A percentile compares a stretch with the other conserved stretches of the same genome.
phyloP scores from a whole-genome alignment of 2,329 filamentous ascomycete species.

The Didymosphaeria variabile region DNA sequence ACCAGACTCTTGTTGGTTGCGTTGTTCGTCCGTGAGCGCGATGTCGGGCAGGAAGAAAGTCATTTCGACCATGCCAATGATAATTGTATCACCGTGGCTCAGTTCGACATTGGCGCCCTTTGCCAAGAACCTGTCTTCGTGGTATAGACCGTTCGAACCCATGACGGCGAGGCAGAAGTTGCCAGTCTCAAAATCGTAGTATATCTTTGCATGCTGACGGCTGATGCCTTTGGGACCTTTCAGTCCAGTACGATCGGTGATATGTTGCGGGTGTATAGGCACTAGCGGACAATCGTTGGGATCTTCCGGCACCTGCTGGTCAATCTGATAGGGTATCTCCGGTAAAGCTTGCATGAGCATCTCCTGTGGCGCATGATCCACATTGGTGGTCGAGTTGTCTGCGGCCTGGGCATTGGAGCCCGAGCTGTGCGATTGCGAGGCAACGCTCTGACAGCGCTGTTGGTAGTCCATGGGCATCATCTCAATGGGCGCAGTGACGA shows the following conservation, averaged over 20 bases:
- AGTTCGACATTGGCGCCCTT: constrained; percentile 55
- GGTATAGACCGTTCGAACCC: constrained; percentile 71
- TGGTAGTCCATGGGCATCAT: constrained; percentile 47
- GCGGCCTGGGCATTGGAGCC: constrained; percentile 51
- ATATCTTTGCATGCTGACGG: constrained; percentile 75
- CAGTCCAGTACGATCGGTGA: constrained; percentile 53
- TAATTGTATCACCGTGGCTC: constrained; percentile 71
- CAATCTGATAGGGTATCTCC: constrained; percentile 59
- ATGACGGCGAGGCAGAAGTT: constrained; percentile 72
- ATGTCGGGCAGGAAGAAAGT: constrained; percentile 70
- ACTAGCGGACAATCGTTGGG: constrained; percentile 71
- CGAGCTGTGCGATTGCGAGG: constrained; percentile 62
- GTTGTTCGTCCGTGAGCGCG: constrained; percentile 59
- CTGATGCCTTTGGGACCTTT: constrained; percentile 78
- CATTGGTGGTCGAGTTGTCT: constrained; percentile 40
- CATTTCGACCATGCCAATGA: constrained; percentile 76
- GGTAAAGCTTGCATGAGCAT: constrained; percentile 48
- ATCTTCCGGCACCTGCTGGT: constrained; percentile 65
- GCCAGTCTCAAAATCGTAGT: constrained; percentile 70
- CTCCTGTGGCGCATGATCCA: constrained; percentile 45
- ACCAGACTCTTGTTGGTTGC: constrained; percentile 60
- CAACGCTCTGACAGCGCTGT: constrained; percentile 45
- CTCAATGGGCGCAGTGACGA: constrained; percentile 57
- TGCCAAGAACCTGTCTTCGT: constrained; percentile 36
- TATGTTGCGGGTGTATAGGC: constrained; percentile 71